Base-by-base conservation (phyloP, 2,329 filamentous ascomycete species). In the Aspergillus sojae region DNA sequence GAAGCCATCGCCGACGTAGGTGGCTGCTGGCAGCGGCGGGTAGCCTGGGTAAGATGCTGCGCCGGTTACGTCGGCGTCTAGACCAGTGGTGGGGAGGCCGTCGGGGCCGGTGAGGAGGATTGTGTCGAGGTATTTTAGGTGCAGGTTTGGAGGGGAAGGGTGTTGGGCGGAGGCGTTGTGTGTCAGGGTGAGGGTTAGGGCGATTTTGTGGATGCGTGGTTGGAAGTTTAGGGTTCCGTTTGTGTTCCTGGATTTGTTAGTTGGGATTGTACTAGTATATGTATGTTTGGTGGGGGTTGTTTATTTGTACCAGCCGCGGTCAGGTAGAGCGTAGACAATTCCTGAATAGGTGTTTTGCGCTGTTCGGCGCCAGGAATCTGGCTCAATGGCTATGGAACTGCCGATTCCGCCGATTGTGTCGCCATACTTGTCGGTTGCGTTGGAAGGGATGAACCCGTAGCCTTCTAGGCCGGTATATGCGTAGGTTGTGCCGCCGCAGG, bases 341-440 rank as follows among this genome's bases (percentile, higher is more conserved):
- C 88, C 90, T 2, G 82, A 81, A 72, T 91, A 92, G 6, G 74
- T 81, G 58, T 79, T 80, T 69, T 78, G 81, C 5, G 74, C 73
- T 2, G 76, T 77, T 71, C 84, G 85, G 68, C 80, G 83, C 88
- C 89, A 92, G 10, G 84, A 83, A 39, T 75, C 78, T 63, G 80
- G 79, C 61, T 89, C 86, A 34, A 92, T 77, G n/a, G 88, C 85
- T 68, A 90, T 85, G 14, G 87, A 83, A 62, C 86, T 89, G 10
- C 90, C 90, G 58, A 90, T 81, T 1, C 88, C 88, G 43, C 88
- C 88, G 34, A 92, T 79, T 0, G 89, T 92, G 72, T 92, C 90
- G 34, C 88, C 88, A 68, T 85, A 89, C 72, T 89, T 88, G 77
- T 92, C 90, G 36, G 83, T 79, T 3, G 84, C 83, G 70, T 88